Base-by-base conservation (phyloP, 108 stramenopile species). In the Stephanodiscus minutulus region DNA sequence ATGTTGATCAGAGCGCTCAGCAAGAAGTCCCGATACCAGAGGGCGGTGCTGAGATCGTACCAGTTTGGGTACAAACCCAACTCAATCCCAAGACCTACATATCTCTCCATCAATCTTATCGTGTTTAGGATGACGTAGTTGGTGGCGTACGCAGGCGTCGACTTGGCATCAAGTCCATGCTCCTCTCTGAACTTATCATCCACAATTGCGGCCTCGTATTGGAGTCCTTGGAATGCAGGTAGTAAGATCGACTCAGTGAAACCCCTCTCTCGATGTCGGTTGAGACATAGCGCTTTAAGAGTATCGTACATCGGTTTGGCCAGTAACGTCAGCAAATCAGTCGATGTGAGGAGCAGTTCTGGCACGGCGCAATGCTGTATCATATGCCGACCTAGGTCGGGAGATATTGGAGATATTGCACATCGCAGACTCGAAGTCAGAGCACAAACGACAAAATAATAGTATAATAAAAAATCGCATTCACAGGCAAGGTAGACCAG, bases 11-110 rank as follows among this genome's bases (percentile, higher is more conserved):
- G 28, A 9, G 88, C 81, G 24, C 87, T 88, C 24, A 90, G 61
- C n/a, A 91, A 47, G 73, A 86, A 94, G 46, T 90, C 87, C 58
- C 88, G 77, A 72, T 94, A 94, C 92, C 92, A 94, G 69, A 77
- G 87, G 1, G 86, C 88, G 52, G 79, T 65, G 17, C 74, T 64
- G 15, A 91, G 43, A 50, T 94, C 90, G 67, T 88, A 70, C 52
- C 86, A 77, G 2, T 81, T 71, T 18, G 84, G 84, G 39, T 82
- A 82, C 5, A 94, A 46, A 7, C 82, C 81, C 11, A 90, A 73
- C 66, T 88, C 86, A 18, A 94, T 69, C 3, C 85, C 87, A 43
- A 88, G 67, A 29, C 82, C 74, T 1, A 94, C 67, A 50, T 81
- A 74, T 25, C 87, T 79, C 52, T 89, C 92, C 92, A 94, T 91